Conservation (phyloP, 2,329 filamentous ascomycete genomes). For the Seiridium unicorne region DNA sequence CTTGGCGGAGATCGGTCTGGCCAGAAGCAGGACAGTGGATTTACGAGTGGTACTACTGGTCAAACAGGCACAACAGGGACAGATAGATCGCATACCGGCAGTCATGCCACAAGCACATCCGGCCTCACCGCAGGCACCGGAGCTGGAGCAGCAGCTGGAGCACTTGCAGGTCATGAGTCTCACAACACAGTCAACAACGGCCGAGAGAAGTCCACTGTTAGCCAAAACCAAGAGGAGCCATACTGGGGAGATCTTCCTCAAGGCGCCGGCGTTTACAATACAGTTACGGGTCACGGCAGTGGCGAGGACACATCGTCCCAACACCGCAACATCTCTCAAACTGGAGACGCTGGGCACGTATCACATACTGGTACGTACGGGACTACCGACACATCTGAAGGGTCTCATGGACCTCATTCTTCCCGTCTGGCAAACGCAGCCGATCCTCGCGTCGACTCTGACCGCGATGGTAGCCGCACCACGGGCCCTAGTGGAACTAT, state of each 20-base stretch:
- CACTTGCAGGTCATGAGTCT: background rate
- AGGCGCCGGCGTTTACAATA: slow-evolving; percentile 24
- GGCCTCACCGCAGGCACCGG: background rate
- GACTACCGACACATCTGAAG: background rate
- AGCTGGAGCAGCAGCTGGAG: background rate
- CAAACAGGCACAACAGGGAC: background rate
- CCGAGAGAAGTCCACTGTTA: slow-evolving; percentile 7
- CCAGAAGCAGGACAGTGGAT: background rate
- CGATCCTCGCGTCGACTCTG: background rate
- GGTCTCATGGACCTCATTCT: background rate
- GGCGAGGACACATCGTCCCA: slow-evolving; percentile 10
- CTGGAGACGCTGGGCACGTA: background rate
- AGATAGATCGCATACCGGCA: background rate
- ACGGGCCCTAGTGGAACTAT: background rate
- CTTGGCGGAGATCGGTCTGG: background rate
- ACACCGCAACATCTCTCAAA: slow-evolving; percentile 1
- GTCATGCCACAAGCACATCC: background rate
- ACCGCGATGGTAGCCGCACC: background rate
- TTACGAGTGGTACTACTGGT: background rate
- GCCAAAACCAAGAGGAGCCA: slow-evolving; percentile 14
- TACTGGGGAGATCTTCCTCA: slow-evolving; percentile 27
- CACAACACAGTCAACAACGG: background rate
- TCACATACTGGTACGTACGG: background rate
- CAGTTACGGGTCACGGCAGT: slow-evolving; percentile 19
- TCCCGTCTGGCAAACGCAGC: background rate